A percentile compares a stretch with the other conserved stretches of the same genome.
These are phyloP conservation scores for Verticillium longisporum DNA, from an alignment of 2,329 filamentous ascomycete genomes.

Conservation along the genomic window DNA sequence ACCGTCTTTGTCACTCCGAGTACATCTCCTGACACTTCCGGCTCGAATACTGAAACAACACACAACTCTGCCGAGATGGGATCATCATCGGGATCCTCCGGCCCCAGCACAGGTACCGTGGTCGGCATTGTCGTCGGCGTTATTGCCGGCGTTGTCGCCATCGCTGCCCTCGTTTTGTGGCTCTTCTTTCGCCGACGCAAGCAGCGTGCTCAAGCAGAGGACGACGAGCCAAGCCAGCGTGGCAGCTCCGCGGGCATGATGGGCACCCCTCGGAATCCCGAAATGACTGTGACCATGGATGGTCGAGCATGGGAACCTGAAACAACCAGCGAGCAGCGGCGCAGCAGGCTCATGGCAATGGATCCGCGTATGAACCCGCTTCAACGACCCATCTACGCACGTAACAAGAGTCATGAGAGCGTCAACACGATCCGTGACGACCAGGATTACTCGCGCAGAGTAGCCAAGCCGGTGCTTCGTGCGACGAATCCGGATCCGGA, in stretches of 20 bases:
- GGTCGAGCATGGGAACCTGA: constrained; percentile 11
- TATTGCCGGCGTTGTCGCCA: constrained; percentile 32
- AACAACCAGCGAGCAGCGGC: constrained; percentile 14
- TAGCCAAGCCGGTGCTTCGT: constrained; percentile 50
- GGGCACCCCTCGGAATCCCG: constrained; percentile 32
- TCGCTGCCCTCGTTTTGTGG: constrained; percentile 29
- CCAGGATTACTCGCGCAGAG: constrained; percentile 57
- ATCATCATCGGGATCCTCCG: constrained; percentile 3
- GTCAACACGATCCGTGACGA: constrained; percentile 58
- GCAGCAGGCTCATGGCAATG: constrained; percentile 49
- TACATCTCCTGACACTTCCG: constrained; percentile 15
- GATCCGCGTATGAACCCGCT: constrained; percentile 60
- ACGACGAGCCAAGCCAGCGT: constrained; percentile 30
- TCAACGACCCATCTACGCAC: constrained; percentile 47
- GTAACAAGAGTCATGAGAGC: constrained; percentile 56
- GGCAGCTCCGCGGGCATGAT: constrained; percentile 45
- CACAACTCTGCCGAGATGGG: constrained; percentile 1
- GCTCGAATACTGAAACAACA: constrained; percentile 3
- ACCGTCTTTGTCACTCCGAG: constrained; percentile 49
- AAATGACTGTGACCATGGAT: constrained; percentile 29
- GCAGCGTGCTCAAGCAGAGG: constrained; percentile 24
- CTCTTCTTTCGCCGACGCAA: constrained; percentile 38
- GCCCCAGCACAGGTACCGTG: constrained; percentile 38
- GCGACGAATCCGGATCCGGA: constrained; percentile 56
- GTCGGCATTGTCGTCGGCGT: constrained; percentile 34